Evolutionary conservation across 805 yeast species (phyloP).

Genomic region (Metschnikowia borealis): DNA sequence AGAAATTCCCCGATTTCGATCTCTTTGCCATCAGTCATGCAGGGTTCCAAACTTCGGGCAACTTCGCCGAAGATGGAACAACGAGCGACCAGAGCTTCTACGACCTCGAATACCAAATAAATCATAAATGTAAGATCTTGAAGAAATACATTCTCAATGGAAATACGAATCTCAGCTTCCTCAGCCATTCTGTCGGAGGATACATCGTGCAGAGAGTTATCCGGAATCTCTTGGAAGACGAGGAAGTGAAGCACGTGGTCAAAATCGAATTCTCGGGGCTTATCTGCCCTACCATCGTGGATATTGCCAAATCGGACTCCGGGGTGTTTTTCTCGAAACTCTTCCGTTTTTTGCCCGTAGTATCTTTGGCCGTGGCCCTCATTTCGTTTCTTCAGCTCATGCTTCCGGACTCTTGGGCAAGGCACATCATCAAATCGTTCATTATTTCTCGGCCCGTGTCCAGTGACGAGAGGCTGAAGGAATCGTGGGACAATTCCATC

Average conservation of each 20-base stretch:
- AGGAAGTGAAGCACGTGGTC: constrained; percentile 20
- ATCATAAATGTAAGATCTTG: constrained; percentile 54
- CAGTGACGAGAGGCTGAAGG: constrained; percentile 17
- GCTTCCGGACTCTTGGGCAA: constrained; percentile 21
- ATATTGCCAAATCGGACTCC: constrained; percentile 46
- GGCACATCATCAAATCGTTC: constrained; percentile 19
- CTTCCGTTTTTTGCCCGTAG: constrained; percentile 26
- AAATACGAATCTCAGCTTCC: constrained; percentile 36
- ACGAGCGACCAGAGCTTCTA: constrained; percentile 21
- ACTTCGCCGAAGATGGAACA: constrained; percentile 20
- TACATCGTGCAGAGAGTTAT: constrained; percentile 57
- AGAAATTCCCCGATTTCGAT: constrained; percentile 43
- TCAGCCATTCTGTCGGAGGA: constrained; percentile 74
- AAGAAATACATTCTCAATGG: constrained; percentile 24
- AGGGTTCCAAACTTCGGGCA: constrained; percentile 43
- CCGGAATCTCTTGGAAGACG: constrained; percentile 22
- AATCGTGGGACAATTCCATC: constrained; percentile 35
- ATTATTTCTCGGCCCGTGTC: constrained; percentile 25
- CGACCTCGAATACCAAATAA: constrained; percentile 51
- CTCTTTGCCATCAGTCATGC: constrained; percentile 61
- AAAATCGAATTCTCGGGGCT: constrained; percentile 50
- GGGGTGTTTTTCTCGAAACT: constrained; percentile 28
- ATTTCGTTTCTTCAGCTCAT: constrained; percentile 29
- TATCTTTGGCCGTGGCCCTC: constrained; percentile 26
- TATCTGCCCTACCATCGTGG: constrained; percentile 66